phyloP scores from a whole-genome alignment of 139 green algal species.

The Chlamydomonas incerta region DNA sequence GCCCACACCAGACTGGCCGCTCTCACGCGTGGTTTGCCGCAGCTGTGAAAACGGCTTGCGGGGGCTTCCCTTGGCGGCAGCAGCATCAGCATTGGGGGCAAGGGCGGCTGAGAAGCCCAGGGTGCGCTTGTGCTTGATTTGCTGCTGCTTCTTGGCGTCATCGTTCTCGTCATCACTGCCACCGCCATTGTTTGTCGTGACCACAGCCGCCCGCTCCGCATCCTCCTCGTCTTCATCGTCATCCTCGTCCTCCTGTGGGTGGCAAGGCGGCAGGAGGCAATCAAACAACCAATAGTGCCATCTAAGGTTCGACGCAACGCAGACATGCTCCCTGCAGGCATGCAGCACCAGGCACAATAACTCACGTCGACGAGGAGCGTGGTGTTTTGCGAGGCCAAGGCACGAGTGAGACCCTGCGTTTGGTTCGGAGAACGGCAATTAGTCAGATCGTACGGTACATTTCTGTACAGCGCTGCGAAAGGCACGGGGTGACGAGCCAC shows the following conservation, averaged over 20 bases:
- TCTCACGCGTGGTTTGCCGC: no score
- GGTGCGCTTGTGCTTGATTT: neutral
- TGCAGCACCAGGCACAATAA: no score
- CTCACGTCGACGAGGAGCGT: neutral
- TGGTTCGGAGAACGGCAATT: neutral
- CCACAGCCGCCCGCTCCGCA: neutral
- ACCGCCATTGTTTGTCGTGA: neutral
- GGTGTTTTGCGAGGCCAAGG: constrained; percentile 8
- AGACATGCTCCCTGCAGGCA: no score
- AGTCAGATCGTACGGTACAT: no score
- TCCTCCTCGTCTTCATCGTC: constrained; percentile 19
- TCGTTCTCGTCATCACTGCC: neutral
- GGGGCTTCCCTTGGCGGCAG: no score
- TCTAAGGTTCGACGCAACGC: no score
- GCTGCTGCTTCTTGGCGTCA: neutral
- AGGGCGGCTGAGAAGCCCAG: no score
- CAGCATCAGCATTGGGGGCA: no score
- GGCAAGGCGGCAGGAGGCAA: neutral
- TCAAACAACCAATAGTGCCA: neutral
- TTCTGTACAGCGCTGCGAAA: no score
- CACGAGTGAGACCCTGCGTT: neutral
- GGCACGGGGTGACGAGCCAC: no score
- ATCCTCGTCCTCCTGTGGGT: constrained; percentile 1
- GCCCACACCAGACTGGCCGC: no score
- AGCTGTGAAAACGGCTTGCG: no score